Percentiles rank a stretch among this genome's conserved stretches.
Conservation (phyloP, 495 filamentous ascomycete genomes). For the Penicillium chermesinum region DNA sequence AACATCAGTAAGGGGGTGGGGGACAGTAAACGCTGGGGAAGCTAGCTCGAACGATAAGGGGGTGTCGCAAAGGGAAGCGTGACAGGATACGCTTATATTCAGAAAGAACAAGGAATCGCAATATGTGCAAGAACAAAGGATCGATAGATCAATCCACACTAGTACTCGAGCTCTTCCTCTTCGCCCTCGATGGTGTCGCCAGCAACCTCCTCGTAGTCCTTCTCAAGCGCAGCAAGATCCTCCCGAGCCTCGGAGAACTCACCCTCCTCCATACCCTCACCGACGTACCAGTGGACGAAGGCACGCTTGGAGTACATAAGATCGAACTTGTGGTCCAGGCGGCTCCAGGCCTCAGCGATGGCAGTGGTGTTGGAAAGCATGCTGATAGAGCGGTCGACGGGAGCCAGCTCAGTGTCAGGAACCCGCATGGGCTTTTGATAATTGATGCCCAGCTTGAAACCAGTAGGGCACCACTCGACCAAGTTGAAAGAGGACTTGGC, state of each 20-base stretch:
- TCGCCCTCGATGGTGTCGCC: conserved; percentile 62
- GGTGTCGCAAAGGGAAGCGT: conserved; percentile 23
- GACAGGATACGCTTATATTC: conserved; percentile 14
- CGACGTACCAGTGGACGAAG: conserved; percentile 94
- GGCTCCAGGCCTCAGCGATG: conserved; percentile 85
- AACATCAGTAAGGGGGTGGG: conserved; percentile 3
- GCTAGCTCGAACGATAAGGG: conserved; percentile 24
- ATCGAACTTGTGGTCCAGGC: conserved; percentile 89
- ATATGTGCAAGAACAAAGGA: conserved; percentile 6
- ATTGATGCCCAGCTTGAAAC: conserved; percentile 93
- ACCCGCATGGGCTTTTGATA: conserved; percentile 81
- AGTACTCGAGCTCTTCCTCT: conserved; percentile 63
- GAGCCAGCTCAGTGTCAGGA: conserved; percentile 71
- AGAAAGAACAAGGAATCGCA: conserved; percentile 23
- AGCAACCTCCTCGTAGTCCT: conserved; percentile 90
- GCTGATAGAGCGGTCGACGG: conserved; percentile 79
- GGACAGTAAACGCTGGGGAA: conserved; percentile 24
- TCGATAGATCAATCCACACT: conserved; percentile 15
- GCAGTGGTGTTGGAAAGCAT: conserved; percentile 93
- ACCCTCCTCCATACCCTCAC: conserved; percentile 94
- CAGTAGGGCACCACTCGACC: conserved; percentile 94
- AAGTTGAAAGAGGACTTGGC: conserved; percentile 85
- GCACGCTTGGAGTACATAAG: conserved; percentile 96
- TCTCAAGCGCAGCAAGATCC: conserved; percentile 83
- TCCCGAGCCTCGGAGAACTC: conserved; percentile 90